These are phyloP conservation scores for Grosmannia serpens DNA, from an alignment of 2,329 filamentous ascomycete species.

Conservation along the genomic window DNA sequence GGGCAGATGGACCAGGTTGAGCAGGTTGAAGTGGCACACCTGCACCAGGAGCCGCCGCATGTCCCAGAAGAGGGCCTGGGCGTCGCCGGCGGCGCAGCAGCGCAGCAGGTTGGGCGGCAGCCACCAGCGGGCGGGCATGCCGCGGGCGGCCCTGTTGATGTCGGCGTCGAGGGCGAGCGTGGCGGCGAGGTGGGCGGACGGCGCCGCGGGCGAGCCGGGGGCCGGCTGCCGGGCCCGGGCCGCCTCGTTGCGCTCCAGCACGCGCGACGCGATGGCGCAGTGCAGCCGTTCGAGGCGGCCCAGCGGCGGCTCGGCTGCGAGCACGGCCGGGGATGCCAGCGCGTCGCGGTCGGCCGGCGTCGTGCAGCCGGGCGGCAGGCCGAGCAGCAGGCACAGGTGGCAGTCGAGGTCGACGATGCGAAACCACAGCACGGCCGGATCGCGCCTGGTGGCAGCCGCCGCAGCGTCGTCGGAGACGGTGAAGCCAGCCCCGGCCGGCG, in stretches of 20 bases:
- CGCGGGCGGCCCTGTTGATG: slow-evolving; percentile 23
- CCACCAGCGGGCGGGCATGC: slow-evolving; percentile 33
- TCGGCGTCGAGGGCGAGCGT: slow-evolving; percentile 25
- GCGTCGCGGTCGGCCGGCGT: neutral
- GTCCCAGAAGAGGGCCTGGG: slow-evolving; percentile 14
- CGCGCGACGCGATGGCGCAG: slow-evolving; percentile 20
- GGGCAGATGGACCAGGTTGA: slow-evolving; percentile 31
- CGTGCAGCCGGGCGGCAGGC: slow-evolving; percentile 27
- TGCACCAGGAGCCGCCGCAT: slow-evolving; percentile 26
- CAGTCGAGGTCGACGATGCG: slow-evolving; percentile 33
- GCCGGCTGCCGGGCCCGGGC: neutral
- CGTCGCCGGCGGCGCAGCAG: neutral
- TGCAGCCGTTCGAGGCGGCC: slow-evolving; percentile 22
- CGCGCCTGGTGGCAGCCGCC: neutral
- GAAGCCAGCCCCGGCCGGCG: slow-evolving; percentile 31
- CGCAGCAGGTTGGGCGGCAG: slow-evolving; percentile 12
- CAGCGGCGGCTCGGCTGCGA: neutral
- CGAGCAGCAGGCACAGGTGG: slow-evolving; percentile 35
- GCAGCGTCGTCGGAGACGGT: slow-evolving; percentile 18
- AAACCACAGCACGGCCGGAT: slow-evolving; percentile 26
- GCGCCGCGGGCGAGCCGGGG: neutral
- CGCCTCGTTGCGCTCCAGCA: slow-evolving; percentile 25
- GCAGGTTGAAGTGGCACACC: slow-evolving; percentile 27
- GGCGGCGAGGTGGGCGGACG: slow-evolving; percentile 13
- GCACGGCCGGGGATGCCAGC: too few species aligned